Percentiles rank a stretch among this genome's conserved stretches.
Evolutionary conservation across 2,329 filamentous ascomycete species (phyloP).

Genomic region (Botryotinia globosa): DNA sequence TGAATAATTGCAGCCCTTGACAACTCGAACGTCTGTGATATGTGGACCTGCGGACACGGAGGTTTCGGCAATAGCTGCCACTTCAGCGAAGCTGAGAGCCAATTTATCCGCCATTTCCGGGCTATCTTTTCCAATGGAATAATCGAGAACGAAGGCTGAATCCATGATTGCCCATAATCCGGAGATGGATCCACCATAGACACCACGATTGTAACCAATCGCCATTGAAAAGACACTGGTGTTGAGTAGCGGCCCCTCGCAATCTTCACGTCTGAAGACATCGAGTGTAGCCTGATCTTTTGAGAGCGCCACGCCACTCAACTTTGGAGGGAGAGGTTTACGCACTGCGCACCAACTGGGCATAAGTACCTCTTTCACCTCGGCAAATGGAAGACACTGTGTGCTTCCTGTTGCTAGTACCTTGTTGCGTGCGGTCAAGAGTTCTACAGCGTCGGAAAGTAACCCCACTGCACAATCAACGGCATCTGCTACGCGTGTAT

Average conservation of each 20-base stretch:
- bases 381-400: neutral
- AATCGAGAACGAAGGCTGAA: neutral
- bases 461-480: constrained; percentile 8
- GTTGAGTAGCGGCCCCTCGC: constrained; percentile 3
- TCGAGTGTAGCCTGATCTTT: neutral
- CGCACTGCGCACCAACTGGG: neutral
- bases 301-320: constrained; percentile 3
- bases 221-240: constrained; percentile 3
- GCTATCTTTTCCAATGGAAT: constrained; percentile 7
- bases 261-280: neutral
- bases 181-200: neutral
- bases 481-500: constrained; percentile 7
- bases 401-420: neutral
- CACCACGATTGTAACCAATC: neutral
- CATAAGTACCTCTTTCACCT: neutral
- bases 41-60: constrained; percentile 2
- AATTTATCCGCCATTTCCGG: neutral
- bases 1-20: constrained; percentile 13
- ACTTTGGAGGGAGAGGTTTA: constrained; percentile 1
- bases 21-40: constrained; percentile 3
- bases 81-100: neutral
- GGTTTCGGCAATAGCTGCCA: neutral
- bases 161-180: constrained; percentile 10
- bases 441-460: constrained; percentile 4
- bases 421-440: neutral